A percentile compares a stretch with the other conserved stretches of the same genome.
Evolutionary conservation across 78 protist genomes (phyloP).

Genomic region (Dictyostelium firmibasis): DNA sequence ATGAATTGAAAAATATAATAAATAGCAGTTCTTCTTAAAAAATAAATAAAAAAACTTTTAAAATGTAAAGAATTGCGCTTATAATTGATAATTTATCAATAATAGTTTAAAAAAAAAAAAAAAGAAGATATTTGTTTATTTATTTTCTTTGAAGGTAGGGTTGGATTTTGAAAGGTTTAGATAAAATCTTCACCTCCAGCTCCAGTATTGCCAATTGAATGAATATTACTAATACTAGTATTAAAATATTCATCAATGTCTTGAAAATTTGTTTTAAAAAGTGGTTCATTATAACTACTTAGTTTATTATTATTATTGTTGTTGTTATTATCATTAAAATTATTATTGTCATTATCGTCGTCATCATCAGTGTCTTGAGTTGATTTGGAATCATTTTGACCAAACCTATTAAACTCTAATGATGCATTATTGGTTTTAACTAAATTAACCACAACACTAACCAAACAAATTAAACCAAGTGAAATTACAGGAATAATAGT

Average conservation of each 20-base stretch:
- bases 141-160: too few species aligned
- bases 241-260: background rate
- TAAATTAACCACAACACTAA: background rate
- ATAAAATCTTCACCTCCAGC: background rate
- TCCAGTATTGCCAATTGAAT: background rate
- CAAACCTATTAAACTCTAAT: background rate
- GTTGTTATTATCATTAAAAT: too few species aligned
- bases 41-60: background rate
- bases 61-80: too few species aligned
- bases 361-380: background rate
- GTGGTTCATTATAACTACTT: background rate
- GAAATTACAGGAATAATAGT: background rate
- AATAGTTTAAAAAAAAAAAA: too few species aligned
- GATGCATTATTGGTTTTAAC: constrained; percentile 7
- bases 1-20: constrained; percentile 58
- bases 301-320: background rate
- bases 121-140: too few species aligned
- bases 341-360: too few species aligned
- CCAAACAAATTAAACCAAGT: background rate
- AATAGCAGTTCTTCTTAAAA: background rate
- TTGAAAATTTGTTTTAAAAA: background rate
- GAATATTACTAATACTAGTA: background rate
- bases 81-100: too few species aligned
- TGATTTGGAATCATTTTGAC: background rate
- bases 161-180: too few species aligned